Conservation (phyloP, 768 basidiomycete genomes). For the Leccinum obscurum region DNA sequence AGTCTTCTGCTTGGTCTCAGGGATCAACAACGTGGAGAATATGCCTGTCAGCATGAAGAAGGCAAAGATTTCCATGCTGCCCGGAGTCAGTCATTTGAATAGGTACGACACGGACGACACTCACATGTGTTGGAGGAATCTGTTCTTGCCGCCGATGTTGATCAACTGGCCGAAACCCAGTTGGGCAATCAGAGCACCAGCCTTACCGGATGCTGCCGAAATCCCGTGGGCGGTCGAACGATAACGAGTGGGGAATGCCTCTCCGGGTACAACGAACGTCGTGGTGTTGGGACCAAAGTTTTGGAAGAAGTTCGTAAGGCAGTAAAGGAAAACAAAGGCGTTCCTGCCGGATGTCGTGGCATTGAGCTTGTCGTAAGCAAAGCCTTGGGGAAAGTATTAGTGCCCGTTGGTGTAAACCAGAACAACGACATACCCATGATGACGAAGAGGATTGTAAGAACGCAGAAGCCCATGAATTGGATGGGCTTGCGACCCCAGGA, state of each 20-base stretch:
- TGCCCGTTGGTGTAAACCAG: neutral
- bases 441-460: conserved; percentile 66
- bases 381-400: conserved; percentile 44
- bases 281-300: conserved; percentile 85
- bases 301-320: conserved; percentile 88
- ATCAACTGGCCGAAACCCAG: conserved; percentile 70
- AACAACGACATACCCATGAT: conserved; percentile 55
- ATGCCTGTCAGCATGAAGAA: conserved; percentile 87
- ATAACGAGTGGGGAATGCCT: conserved; percentile 86
- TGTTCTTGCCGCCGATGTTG: conserved; percentile 65
- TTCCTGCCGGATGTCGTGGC: conserved; percentile 42
- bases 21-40: conserved; percentile 75
- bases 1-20: conserved; percentile 69
- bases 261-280: conserved; percentile 80
- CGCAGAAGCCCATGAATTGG: conserved; percentile 73
- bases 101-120: conserved; percentile 24
- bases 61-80: conserved; percentile 75
- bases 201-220: conserved; percentile 78
- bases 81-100: conserved; percentile 5
- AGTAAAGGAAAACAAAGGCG: conserved; percentile 82
- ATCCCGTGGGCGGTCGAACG: conserved; percentile 85
- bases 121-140: conserved; percentile 69
- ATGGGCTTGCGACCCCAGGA: conserved; percentile 81
- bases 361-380: conserved; percentile 60
- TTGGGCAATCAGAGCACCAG: conserved; percentile 80